These are phyloP conservation scores for Mycena rosella DNA, from an alignment of 768 basidiomycete species.

Conservation along the genomic window DNA sequence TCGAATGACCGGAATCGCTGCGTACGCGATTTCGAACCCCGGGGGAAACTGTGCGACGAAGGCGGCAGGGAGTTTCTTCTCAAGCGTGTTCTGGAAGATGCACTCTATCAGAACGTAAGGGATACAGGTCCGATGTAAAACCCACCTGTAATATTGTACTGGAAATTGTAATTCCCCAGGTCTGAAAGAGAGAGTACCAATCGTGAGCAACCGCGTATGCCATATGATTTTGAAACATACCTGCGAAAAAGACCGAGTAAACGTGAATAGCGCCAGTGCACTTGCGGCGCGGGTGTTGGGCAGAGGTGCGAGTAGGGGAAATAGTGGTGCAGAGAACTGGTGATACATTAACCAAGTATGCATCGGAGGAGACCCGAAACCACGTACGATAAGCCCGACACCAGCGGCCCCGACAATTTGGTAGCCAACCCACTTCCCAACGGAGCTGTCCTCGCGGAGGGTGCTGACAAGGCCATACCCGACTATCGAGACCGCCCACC, in stretches of 20 bases:
- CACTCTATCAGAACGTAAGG: background rate
- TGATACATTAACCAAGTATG: no score
- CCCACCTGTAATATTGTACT: no score
- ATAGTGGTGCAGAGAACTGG: slow-evolving; percentile 40
- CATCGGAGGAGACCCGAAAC: background rate
- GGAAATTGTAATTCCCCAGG: background rate
- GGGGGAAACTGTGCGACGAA: no score
- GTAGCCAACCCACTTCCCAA: slow-evolving; percentile 42
- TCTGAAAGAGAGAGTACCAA: no score
- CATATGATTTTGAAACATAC: background rate
- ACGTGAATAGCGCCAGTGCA: slow-evolving; percentile 51
- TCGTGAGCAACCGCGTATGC: no score
- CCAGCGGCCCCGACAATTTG: slow-evolving; percentile 37
- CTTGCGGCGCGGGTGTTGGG: slow-evolving; percentile 48
- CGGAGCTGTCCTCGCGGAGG: slow-evolving; percentile 37
- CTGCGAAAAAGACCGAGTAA: slow-evolving; percentile 43
- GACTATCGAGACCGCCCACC: slow-evolving; percentile 51
- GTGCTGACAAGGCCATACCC: slow-evolving; percentile 51
- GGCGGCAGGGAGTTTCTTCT: no score
- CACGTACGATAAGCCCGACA: slow-evolving; percentile 11
- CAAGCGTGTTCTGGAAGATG: no score
- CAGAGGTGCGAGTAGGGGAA: slow-evolving; percentile 55
- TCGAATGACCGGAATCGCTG: no score
- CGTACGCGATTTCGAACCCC: no score
- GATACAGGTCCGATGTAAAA: background rate